These are phyloP conservation scores for Hypoxylon sp. DNA, from an alignment of 2,329 filamentous ascomycete genomes.

Conservation along the genomic window DNA sequence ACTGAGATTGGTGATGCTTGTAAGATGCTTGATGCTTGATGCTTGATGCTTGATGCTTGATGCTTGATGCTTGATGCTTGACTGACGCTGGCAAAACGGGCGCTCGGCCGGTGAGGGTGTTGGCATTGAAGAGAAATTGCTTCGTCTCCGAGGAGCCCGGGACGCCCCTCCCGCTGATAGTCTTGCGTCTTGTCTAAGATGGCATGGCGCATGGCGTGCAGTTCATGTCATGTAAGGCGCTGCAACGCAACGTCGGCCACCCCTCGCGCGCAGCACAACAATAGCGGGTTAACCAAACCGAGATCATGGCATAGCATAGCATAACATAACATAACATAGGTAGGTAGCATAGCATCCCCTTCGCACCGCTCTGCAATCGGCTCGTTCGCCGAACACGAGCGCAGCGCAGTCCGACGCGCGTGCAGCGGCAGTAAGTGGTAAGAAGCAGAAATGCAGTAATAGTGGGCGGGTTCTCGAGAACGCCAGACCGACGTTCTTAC, in stretches of 20 bases:
- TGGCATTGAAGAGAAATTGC: slow-evolving; percentile 2
- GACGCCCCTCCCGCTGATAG: slow-evolving; percentile 12
- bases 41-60: not conserved
- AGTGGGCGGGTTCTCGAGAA: slow-evolving; percentile 27
- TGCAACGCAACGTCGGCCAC: slow-evolving; percentile 35
- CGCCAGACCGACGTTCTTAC: no score
- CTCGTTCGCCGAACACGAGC: slow-evolving; percentile 20
- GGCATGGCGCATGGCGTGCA: slow-evolving; percentile 24
- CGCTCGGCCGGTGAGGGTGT: not conserved
- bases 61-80: not conserved
- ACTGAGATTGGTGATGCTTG: slow-evolving; percentile 2
- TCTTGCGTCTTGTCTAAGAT: slow-evolving; percentile 12
- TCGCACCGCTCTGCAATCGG: slow-evolving; percentile 4
- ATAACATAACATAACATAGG: not conserved
- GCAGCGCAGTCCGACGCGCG: slow-evolving; percentile 3
- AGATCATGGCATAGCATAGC: slow-evolving; percentile 4
- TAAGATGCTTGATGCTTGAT: not conserved
- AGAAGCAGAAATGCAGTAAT: slow-evolving; percentile 8
- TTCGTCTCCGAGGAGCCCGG: slow-evolving; percentile 36
- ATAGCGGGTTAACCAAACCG: no score
- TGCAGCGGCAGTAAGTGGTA: slow-evolving; percentile 1
- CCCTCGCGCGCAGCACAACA: slow-evolving; percentile 21
- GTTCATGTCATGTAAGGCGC: slow-evolving; percentile 28
- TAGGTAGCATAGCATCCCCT: not conserved
- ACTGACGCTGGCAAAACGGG: not conserved